Percentiles rank a stretch among this genome's conserved stretches.
Evolutionary conservation across 2,329 filamentous ascomycete genomes (phyloP).

Genomic region (Colletotrichum sp.): DNA sequence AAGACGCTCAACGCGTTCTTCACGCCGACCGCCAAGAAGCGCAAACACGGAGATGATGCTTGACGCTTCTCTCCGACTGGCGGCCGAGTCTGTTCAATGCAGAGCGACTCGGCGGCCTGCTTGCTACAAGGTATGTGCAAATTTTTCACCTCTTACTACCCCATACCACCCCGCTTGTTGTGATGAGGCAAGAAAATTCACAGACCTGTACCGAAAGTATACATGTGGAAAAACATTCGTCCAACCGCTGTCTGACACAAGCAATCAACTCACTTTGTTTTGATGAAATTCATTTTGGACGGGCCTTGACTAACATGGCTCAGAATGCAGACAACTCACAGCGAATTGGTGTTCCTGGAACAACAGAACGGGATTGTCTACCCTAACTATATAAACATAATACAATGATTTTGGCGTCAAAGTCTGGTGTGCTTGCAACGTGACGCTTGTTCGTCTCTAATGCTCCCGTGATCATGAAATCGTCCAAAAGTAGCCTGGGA

Average conservation of each 20-base stretch:
- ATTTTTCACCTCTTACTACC: constrained; percentile 10
- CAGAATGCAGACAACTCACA: not conserved
- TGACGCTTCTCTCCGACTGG: constrained; percentile 3
- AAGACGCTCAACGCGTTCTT: constrained; percentile 81
- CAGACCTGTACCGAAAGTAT: constrained; percentile 82
- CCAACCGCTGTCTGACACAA: constrained; percentile 82
- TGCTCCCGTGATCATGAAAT: too few species aligned
- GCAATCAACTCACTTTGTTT: constrained; percentile 13
- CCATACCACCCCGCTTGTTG: constrained; percentile 46
- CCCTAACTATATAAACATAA: not conserved
- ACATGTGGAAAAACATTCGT: constrained; percentile 74
- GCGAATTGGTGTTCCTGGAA: not conserved
- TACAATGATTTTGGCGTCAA: too few species aligned
- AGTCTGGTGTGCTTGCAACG: too few species aligned
- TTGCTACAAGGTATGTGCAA: constrained; percentile 43
- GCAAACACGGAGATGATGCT: constrained; percentile 38
- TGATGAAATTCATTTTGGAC: not conserved
- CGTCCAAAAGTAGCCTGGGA: too few species aligned
- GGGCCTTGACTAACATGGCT: not conserved
- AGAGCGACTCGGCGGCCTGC: not conserved
- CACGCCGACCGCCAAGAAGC: constrained; percentile 51
- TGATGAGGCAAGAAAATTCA: constrained; percentile 77
- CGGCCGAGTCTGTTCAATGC: not conserved
- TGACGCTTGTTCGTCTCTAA: too few species aligned
- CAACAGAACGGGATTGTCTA: not conserved